Base-by-base conservation (phyloP, 2,329 filamentous ascomycete species). In the Hirsutella minnesotensis region DNA sequence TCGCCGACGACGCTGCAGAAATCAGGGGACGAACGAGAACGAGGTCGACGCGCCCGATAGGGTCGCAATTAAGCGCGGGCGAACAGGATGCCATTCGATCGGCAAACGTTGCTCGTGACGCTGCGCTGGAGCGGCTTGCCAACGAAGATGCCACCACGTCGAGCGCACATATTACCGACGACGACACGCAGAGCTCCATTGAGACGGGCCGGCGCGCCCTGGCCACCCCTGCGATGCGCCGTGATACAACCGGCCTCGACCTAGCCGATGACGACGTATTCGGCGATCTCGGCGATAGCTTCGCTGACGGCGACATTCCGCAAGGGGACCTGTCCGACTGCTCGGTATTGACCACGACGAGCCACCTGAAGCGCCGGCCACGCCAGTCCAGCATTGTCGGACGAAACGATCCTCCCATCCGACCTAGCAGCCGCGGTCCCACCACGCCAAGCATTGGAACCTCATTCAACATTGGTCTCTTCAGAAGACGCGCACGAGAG, bases 401-500 rank as follows among this genome's bases (percentile, higher is more conserved):
- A 27, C 66, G 67, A 39, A 69, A 71, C 35, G 70, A 74, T 36
- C 67, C 63, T 20, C 69, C 68, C 2, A 75, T 75, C 46, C 62
- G 72, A 33, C 72, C 72, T 3, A 73, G 69, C 57, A 75, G 72
- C 56, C 62, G 70, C 18, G 64, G 67, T 5, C 61, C 64, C 13
- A 67, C 61, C 40, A 73, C 68, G 1, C 67, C 70, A 1, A 64
- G 65, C 35, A 59, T 75, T 37, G 68, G 68, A 49, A 67, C 69
- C 1, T 67, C 66, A 0, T 66, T 75, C 51, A 79, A 73, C 45
- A 68, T 80, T 40, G 75, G 74, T 13, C 60, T 67, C 5, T 81
- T 81, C 56, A 72, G 67, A 54, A 64, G 76, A 33, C 68, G 77
- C 37, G 65, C 66, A 16, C 65, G 77, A 38, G 75, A 81, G 54